Evolutionary conservation across 495 filamentous ascomycete species (phyloP).

Genomic region (Peziza echinospora): DNA sequence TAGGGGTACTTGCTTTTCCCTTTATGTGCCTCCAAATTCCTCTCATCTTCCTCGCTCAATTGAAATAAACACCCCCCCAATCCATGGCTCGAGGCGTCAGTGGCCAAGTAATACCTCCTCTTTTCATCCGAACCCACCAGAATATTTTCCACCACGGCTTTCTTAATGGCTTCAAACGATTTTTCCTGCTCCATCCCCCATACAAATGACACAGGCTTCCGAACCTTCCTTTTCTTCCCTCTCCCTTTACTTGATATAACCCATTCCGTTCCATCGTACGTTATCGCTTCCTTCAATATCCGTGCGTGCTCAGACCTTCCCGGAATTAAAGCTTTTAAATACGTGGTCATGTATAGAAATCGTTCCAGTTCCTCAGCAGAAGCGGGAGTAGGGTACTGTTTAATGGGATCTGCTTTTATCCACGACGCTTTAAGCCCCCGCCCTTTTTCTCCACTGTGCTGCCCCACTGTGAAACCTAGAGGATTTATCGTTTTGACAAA

Average conservation of each 20-base stretch:
- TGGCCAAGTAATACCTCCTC: background rate
- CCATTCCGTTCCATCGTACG: background rate
- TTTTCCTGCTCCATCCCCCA: background rate
- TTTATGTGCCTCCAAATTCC: background rate
- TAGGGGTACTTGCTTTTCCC: too few species aligned
- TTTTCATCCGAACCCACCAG: background rate
- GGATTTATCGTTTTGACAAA: background rate
- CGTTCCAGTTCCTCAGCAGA: background rate
- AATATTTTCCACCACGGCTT: background rate
- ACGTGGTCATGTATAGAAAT: background rate
- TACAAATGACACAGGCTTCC: background rate
- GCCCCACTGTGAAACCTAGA: background rate
- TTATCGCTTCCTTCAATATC: background rate
- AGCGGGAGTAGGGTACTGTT: background rate
- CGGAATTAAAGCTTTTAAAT: background rate
- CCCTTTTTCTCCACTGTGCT: background rate
- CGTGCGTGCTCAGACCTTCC: background rate
- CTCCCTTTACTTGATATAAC: background rate
- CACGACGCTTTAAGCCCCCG: background rate
- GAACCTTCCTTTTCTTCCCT: background rate
- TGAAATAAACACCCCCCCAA: background rate
- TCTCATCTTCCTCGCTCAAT: background rate
- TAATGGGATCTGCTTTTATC: background rate
- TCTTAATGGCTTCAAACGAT: background rate
- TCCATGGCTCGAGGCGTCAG: background rate